Percentiles rank a stretch among this genome's conserved stretches.
These are phyloP conservation scores for Trypanosoma melophagium DNA, from an alignment of 208 protist genomes.

Conservation along the genomic window DNA sequence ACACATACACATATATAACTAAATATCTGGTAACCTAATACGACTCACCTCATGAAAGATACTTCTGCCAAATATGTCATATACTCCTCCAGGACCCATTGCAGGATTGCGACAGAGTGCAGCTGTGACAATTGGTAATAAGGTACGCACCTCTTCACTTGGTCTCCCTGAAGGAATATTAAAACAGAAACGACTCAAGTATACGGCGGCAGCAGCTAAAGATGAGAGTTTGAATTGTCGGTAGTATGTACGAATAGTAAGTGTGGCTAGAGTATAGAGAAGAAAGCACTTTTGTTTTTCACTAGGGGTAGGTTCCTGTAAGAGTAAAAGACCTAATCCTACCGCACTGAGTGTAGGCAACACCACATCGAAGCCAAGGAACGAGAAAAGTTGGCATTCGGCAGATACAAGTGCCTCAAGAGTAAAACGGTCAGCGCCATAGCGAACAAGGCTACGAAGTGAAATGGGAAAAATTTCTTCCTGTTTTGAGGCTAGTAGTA, in stretches of 20 bases:
- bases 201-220: constrained; percentile 64
- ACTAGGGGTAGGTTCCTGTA: constrained; percentile 61
- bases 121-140: constrained; percentile 42
- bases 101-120: constrained; percentile 21
- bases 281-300: constrained; percentile 49
- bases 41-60: constrained; percentile 45
- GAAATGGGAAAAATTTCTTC: constrained; percentile 96
- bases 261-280: constrained; percentile 53
- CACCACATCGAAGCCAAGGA: constrained; percentile 50
- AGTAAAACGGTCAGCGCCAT: constrained; percentile 89
- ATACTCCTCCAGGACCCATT: constrained; percentile 28
- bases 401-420: constrained; percentile 45
- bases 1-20: not conserved
- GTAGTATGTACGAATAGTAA: constrained; percentile 59
- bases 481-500: constrained; percentile 97
- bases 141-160: constrained; percentile 33
- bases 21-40: constrained; percentile 17
- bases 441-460: constrained; percentile 89
- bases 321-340: constrained; percentile 46
- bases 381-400: constrained; percentile 46
- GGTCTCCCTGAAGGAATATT: constrained; percentile 41
- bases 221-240: constrained; percentile 49
- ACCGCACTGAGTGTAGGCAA: constrained; percentile 51
- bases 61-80: constrained; percentile 42
- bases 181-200: constrained; percentile 53